Percentiles rank a stretch among this genome's conserved stretches.
phyloP scores from a whole-genome alignment of 768 basidiomycete genomes.

The Pleurotus djamor region DNA sequence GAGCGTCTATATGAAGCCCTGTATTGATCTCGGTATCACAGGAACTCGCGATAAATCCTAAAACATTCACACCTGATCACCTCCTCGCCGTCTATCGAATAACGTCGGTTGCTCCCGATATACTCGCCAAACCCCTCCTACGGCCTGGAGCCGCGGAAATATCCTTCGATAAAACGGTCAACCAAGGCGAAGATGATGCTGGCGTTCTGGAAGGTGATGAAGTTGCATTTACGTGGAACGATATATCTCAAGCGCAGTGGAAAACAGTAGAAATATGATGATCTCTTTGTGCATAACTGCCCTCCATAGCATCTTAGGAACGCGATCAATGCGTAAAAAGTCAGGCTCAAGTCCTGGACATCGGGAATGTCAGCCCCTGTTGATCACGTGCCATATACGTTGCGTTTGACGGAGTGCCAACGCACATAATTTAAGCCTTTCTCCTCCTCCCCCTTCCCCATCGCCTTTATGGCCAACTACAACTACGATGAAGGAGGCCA shows the following conservation, averaged over 20 bases:
- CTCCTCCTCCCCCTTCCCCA: constrained; percentile 9
- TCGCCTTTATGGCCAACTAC: constrained; percentile 67
- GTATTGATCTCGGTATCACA: constrained; percentile 17
- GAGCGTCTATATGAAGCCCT: background rate
- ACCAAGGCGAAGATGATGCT: background rate
- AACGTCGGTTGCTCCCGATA: background rate
- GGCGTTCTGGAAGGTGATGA: background rate
- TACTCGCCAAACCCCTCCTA: background rate
- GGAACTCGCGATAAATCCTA: constrained; percentile 58
- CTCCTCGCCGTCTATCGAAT: constrained; percentile 47
- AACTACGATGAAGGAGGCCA: constrained; percentile 84
- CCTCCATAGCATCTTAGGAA: too few relatives aligned
- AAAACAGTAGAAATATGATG: background rate
- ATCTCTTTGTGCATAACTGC: too few relatives aligned
- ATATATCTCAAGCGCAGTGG: background rate
- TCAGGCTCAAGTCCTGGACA: too few relatives aligned
- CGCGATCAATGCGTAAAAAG: too few relatives aligned
- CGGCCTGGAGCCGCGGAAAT: constrained; percentile 3
- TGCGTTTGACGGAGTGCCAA: background rate
- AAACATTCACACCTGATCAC: constrained; percentile 58
- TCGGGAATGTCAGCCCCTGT: too few relatives aligned
- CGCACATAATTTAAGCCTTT: constrained; percentile 5
- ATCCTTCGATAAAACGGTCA: constrained; percentile 5
- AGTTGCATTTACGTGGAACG: background rate
- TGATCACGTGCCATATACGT: background rate